Base-by-base conservation (phyloP, 257 asterid genomes). In the Solanum rostratum region DNA sequence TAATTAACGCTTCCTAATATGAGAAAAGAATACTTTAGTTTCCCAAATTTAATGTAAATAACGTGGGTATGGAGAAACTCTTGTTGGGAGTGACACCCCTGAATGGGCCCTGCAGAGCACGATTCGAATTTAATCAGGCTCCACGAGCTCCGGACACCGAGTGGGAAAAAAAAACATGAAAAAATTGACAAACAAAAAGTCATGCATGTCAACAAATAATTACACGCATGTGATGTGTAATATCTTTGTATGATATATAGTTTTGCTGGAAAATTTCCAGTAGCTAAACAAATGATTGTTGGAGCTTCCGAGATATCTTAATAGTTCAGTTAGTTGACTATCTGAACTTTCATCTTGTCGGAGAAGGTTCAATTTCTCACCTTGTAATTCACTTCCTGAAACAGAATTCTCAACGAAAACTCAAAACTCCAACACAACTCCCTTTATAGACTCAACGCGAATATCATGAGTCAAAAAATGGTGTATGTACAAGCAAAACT, bases 361-460 rank as follows among this genome's bases (percentile, higher is more conserved):
- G 4, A 8, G 27, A 57, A 0, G 14, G 14, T 57, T 57, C 3
- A 14, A 57, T 20, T 0, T 3, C 0, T 0, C 63, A 55, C 27
- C 63, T 55, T 9, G 12, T 54, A 54, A 54, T 54, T 12, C 2
- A 54, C 13, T 19, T 0, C 2, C 20, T 5, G 6, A 63, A 29
- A 11, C 29, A 63, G 12, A 29, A 63, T 63, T 63, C 43, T 63
- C 76, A 37, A 68, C 7, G 22, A 37, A 10, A 66, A 33, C 70
- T 55, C 18, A 7, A 62, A 62, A 22, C 29, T 39, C 53, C 52
- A 39, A 69, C 19, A 69, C 18, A 70, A 3, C 33, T 41, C 43
- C 43, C 45, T 76, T 49, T 49, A 59, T 22, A 3, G 9, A 10
- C 24, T 46, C 15, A 46, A 74, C 10, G 2, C n/a, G 33, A 6